Conservation (phyloP, 805 yeast species). For the Zygosaccharomyces kombuchaensis region DNA sequence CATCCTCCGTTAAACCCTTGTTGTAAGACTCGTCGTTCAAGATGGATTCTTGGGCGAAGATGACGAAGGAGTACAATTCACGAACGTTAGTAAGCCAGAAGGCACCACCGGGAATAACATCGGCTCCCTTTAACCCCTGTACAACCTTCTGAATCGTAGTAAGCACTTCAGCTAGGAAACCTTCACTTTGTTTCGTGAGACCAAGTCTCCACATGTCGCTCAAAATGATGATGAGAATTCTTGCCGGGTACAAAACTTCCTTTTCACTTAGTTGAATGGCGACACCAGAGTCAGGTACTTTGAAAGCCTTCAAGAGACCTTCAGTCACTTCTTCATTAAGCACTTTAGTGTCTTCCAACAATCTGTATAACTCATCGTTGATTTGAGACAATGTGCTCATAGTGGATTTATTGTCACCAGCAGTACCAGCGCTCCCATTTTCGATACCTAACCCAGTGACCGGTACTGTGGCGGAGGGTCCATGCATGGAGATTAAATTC, state of each 20-base stretch:
- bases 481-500: constrained; percentile 21
- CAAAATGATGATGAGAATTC: constrained; percentile 84
- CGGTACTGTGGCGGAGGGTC: constrained; percentile 11
- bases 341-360: constrained; percentile 64
- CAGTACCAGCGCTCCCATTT: constrained; percentile 7
- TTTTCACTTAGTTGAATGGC: constrained; percentile 79
- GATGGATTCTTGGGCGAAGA: constrained; percentile 90
- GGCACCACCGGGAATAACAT: constrained; percentile 85
- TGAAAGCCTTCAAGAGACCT: constrained; percentile 78
- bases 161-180: constrained; percentile 82
- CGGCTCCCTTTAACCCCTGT: constrained; percentile 74
- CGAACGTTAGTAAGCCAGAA: constrained; percentile 97
- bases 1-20: constrained; percentile 82
- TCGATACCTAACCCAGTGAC: constrained; percentile 19
- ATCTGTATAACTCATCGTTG: constrained; percentile 67
- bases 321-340: constrained; percentile 81
- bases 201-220: constrained; percentile 99
- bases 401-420: constrained; percentile 39
- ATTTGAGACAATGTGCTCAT: constrained; percentile 57
- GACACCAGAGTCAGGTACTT: constrained; percentile 80
- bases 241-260: constrained; percentile 93
- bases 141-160: constrained; percentile 83
- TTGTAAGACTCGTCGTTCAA: constrained; percentile 74
- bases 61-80: constrained; percentile 89
- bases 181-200: constrained; percentile 85